phyloP scores from a whole-genome alignment of 2,329 filamentous ascomycete species.

The Amauroascus verrucosus region DNA sequence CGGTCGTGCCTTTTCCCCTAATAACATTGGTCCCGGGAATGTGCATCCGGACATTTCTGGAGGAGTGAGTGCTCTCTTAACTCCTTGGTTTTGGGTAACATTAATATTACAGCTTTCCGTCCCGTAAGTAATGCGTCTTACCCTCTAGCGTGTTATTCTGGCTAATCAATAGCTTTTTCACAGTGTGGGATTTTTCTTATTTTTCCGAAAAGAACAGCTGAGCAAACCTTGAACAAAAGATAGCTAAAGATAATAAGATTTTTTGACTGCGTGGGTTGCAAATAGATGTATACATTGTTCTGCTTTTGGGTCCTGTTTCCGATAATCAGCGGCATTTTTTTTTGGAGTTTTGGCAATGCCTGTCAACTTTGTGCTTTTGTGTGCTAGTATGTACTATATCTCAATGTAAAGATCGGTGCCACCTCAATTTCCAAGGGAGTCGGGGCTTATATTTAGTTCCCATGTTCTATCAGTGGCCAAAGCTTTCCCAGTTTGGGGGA shows the following conservation, averaged over 20 bases:
- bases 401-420: background rate
- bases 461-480: no score
- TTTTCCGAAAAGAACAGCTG: constrained; percentile 39
- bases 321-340: background rate
- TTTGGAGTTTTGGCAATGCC: background rate
- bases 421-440: background rate
- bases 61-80: constrained; percentile 31
- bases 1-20: constrained; percentile 50
- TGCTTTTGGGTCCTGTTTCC: background rate
- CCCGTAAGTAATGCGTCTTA: constrained; percentile 47
- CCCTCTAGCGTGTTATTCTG: background rate
- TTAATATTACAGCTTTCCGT: constrained; percentile 49
- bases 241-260: background rate
- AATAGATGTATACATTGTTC: background rate
- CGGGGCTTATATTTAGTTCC: background rate
- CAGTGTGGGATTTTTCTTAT: constrained; percentile 34
- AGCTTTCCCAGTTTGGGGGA: no score
- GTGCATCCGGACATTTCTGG: constrained; percentile 50
- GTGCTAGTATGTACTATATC: background rate
- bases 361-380: background rate
- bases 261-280: background rate
- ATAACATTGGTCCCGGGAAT: constrained; percentile 50
- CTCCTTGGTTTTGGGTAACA: constrained; percentile 52
- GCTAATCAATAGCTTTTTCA: background rate
- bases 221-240: constrained; percentile 30